Evolutionary conservation across 768 basidiomycete genomes (phyloP), one percentile per base, ranked within the genome.

Genomic region (Mycena epipterygia): DNA sequence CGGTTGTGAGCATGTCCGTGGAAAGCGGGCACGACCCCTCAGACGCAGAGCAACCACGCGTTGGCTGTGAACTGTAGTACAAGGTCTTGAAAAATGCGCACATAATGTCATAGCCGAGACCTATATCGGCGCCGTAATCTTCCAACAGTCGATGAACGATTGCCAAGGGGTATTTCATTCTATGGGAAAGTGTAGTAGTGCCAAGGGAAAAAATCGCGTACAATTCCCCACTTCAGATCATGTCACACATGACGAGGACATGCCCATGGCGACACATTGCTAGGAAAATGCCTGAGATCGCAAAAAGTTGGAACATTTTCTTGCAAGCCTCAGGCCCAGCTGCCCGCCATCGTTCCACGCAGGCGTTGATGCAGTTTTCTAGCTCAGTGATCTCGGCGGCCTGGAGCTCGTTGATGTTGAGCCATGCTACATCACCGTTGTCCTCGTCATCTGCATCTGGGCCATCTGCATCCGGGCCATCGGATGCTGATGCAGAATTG

Each of bases 91-190:
- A 55, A 32, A n/a, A n/a, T n/a, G n/a, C n/a, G n/a, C n/a, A n/a
- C n/a, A n/a, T n/a, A n/a, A n/a, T n/a, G n/a, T n/a, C 80, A 44
- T 80, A 80, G 0, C 75, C 78, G 12, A 68, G 21, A 1, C 72
- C 68, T 3, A 79, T 52, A 16, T 69, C 64, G 0, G 17, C 5
- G 2, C 76, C 76, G 52, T 71, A 76, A 0, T 19, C 52, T 2
- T 76, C 64, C 1, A 77, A 39, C 0, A 81, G 59, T 0, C 13
- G 30, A 23, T 75, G 57, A 25, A 77, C 73, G 17, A 76, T 42
- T 4, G 76, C 80, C 13, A 80, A 64, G 4, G 75, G 75, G 53
- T 80, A 79, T 39, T 81, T 81, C 49, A 75, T 70, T 39, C 78
- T 79, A 41, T 39, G 27, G 16, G 8, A 33, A 14, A 33, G 30